These are phyloP conservation scores for Fonsecaea multimorphosa DNA, from an alignment of 2,329 filamentous ascomycete species.

Conservation along the genomic window DNA sequence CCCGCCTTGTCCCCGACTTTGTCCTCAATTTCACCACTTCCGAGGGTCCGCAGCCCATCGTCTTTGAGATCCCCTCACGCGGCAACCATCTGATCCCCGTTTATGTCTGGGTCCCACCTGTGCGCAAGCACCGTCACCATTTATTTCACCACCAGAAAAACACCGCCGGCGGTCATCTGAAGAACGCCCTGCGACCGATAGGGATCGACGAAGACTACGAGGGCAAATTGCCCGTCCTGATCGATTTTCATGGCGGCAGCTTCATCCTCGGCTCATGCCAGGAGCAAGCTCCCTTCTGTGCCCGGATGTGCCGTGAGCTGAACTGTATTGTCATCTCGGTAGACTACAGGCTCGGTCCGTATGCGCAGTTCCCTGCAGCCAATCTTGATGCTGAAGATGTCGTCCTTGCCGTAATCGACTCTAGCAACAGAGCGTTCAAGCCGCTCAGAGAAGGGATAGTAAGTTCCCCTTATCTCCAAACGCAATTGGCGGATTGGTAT, in stretches of 20 bases:
- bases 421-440: constrained; percentile 25
- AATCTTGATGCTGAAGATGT: constrained; percentile 57
- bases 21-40: constrained; percentile 38
- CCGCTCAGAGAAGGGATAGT: constrained; percentile 34
- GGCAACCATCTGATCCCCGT: constrained; percentile 37
- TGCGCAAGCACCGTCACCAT: constrained; percentile 18
- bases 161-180: constrained; percentile 27
- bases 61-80: constrained; percentile 37
- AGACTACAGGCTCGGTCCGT: constrained; percentile 56
- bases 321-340: constrained; percentile 52
- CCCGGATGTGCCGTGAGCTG: constrained; percentile 53
- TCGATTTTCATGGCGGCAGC: constrained; percentile 40
- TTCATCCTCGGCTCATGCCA: constrained; percentile 39
- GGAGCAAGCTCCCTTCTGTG: constrained; percentile 53
- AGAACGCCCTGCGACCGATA: constrained; percentile 12
- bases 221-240: constrained; percentile 35
- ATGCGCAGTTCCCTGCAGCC: constrained; percentile 55
- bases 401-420: constrained; percentile 50
- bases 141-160: constrained; percentile 17
- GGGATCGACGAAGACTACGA: constrained; percentile 24
- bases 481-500: neutral
- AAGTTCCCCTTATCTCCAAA: neutral
- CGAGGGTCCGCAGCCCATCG: constrained; percentile 38
- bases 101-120: constrained; percentile 38
- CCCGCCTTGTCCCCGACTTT: constrained; percentile 37